Conservation (phyloP, 2,329 filamentous ascomycete species). For the Cytospora paraplurivora region DNA sequence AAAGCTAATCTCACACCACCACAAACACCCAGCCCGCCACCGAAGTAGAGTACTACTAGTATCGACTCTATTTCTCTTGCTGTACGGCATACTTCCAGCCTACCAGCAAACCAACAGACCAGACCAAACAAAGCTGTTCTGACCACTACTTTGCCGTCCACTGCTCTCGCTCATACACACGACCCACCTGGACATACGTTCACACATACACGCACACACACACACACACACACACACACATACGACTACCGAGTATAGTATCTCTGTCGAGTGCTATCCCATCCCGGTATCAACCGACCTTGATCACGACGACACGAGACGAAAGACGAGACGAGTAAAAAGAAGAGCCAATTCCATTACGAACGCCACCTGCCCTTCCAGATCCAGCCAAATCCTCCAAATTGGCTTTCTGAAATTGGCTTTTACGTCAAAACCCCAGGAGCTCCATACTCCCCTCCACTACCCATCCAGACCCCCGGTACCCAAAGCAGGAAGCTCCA, state of each 20-base stretch:
- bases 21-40: background rate
- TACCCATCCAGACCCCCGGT: too few species aligned
- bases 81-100: too few species aligned
- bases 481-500: background rate
- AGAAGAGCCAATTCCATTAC: background rate
- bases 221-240: background rate
- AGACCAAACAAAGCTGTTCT: too few species aligned
- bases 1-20: background rate
- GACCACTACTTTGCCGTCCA: too few species aligned
- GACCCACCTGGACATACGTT: too few species aligned
- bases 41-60: background rate
- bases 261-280: too few species aligned
- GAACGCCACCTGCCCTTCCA: background rate
- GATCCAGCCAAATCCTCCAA: background rate
- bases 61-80: too few species aligned
- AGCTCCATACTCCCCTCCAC: background rate
- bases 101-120: too few species aligned
- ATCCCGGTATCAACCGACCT: background rate
- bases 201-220: too few species aligned
- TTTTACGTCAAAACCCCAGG: background rate
- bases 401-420: background rate
- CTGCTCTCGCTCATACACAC: too few species aligned
- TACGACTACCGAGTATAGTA: background rate
- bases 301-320: slow-evolving; percentile 2
- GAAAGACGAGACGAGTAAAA: background rate